Base-by-base conservation (phyloP, 2,329 filamentous ascomycete species). In the Polychaeton citri region DNA sequence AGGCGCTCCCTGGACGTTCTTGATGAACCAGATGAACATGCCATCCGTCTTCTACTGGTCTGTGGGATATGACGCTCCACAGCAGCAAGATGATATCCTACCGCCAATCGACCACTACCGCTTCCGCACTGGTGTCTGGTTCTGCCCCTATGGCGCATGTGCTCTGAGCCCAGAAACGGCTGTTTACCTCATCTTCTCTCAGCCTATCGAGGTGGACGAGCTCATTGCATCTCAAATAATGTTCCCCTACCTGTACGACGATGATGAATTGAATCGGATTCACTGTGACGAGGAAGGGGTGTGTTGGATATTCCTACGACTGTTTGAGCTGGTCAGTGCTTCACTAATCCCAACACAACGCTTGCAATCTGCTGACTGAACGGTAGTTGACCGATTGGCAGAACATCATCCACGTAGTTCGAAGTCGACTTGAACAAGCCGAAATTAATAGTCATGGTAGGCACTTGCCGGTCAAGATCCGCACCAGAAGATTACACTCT, bases 21-120 rank as follows among this genome's bases (percentile, higher is more conserved):
- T 59, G 21, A 45, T 57, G 12, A 55, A 59, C 33, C 51, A 59
- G 17, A 52, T 59, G 50, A 59, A 59, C 16, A 48, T 59, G 2
- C 54, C 56, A 3, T 51, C 58, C 26, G 55, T 58, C n/a, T 59
- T 53, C 40, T 56, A 51, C 38, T 58, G 56, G 56, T 53, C 51
- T 5, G 53, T 57, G 8, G 50, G 42, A n/a, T 43, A 52, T 38
- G 39, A 51, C 3, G 52, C 52, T 24, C 52, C 53, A 4, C 16
- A 34, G 3, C 44, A 51, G 21, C 35, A 34, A 3, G 45, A 48
- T 21, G 41, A 34, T 5, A 42, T 38, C 6, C 41, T 50, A 6
- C 50, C 51, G 2, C 32, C 42, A 15, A 55, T 58, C 33, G 44
- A 55, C 15, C 40, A 47, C 21, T 57, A 54, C 28, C 51, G 55